Evolutionary conservation across 441 rosid species (phyloP).

Genomic region (Brassica balearica): DNA sequence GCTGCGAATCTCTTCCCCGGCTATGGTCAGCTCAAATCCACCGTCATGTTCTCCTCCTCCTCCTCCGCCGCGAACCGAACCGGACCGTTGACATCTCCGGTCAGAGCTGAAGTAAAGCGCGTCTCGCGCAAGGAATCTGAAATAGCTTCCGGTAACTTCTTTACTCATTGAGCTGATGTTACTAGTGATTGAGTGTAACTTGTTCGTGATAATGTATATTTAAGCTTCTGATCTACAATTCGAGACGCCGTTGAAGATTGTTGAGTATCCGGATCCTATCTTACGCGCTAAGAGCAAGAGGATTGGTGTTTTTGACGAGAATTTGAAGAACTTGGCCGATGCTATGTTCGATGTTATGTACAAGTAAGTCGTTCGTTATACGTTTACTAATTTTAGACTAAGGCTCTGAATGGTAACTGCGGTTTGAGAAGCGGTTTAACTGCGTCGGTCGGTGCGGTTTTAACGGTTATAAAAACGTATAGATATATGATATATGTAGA

Average conservation of each 20-base stretch:
- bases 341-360: conserved; percentile 96
- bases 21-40: conserved; percentile 35
- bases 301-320: conserved; percentile 69
- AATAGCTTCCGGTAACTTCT: conserved; percentile 61
- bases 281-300: conserved; percentile 77
- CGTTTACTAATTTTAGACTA: background rate
- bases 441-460: too few relatives aligned
- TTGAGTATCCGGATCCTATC: conserved; percentile 87
- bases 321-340: conserved; percentile 73
- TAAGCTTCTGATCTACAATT: conserved; percentile 71
- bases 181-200: background rate
- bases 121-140: conserved; percentile 46
- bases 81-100: conserved; percentile 33
- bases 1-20: conserved; percentile 30
- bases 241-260: conserved; percentile 74
- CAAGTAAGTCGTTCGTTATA: conserved; percentile 59
- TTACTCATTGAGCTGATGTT: background rate
- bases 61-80: conserved; percentile 41
- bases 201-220: background rate
- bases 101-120: conserved; percentile 67
- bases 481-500: too few relatives aligned
- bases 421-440: too few relatives aligned
- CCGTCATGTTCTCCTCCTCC: conserved; percentile 37
- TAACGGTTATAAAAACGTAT: too few relatives aligned
- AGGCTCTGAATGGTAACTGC: too few relatives aligned